phyloP scores from a whole-genome alignment of 2,329 filamentous ascomycete genomes.

The Colletotrichum australisinense region DNA sequence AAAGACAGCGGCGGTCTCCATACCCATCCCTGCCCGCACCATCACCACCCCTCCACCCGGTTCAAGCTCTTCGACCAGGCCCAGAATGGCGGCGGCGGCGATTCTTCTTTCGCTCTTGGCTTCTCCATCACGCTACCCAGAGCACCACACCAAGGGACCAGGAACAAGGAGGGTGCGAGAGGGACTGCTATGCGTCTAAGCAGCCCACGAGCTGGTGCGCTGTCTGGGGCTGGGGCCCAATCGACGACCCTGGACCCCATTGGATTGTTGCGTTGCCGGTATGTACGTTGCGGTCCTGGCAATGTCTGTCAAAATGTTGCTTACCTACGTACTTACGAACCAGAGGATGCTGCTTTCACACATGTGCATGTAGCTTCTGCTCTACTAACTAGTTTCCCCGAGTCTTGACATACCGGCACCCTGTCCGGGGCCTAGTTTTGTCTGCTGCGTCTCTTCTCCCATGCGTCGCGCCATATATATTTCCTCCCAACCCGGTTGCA shows the following conservation, averaged over 20 bases:
- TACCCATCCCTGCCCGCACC: conserved; percentile 24
- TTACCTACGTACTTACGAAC: conserved; percentile 32
- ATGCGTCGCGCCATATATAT: conserved; percentile 34
- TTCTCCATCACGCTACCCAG: conserved; percentile 16
- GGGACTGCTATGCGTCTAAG: conserved; percentile 26
- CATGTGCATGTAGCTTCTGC: conserved; percentile 20
- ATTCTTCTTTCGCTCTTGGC: conserved; percentile 11
- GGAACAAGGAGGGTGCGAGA: conserved; percentile 12
- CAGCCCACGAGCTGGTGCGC: conserved; percentile 21
- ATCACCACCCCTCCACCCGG: conserved; percentile 5
- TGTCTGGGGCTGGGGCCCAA: conserved; percentile 29
- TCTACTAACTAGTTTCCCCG: conserved; percentile 5
- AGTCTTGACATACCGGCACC: conserved; percentile 14
- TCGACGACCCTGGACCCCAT: neutral
- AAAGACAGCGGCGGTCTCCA: conserved; percentile 4
- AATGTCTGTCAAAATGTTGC: conserved; percentile 26
- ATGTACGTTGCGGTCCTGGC: conserved; percentile 13
- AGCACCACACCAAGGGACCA: conserved; percentile 27
- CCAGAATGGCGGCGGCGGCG: conserved; percentile 13
- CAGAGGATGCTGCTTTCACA: conserved; percentile 18
- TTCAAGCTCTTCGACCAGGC: conserved; percentile 27
- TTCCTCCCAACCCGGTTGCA: conserved; percentile 22
- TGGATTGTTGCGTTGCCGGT: conserved; percentile 19
- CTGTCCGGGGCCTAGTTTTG: conserved; percentile 16
- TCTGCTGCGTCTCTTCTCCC: conserved; percentile 8